Conservation (phyloP, 2,329 filamentous ascomycete genomes). For the Lachnellula occidentalis region DNA sequence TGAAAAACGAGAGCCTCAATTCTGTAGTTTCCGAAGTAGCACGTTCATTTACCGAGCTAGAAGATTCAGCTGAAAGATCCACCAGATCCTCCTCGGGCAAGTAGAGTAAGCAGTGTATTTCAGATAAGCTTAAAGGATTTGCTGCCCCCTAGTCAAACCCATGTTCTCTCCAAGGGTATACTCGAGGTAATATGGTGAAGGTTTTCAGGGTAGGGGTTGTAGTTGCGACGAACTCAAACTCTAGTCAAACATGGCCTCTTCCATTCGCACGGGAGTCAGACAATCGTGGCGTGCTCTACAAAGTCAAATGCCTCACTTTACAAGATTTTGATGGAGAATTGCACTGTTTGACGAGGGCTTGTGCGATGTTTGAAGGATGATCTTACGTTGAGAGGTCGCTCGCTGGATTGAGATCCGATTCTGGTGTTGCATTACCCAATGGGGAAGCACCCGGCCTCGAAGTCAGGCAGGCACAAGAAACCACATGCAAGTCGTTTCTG, state of each 20-base stretch:
- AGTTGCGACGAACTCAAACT: neutral
- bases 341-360: neutral
- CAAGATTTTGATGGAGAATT: neutral
- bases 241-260: constrained; percentile 15
- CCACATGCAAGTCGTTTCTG: no score
- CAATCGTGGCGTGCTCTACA: neutral
- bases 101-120: neutral
- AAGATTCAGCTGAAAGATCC: no score
- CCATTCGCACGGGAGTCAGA: constrained; percentile 1
- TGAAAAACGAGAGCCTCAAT: no score
- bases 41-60: no score
- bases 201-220: constrained; percentile 7
- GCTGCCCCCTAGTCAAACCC: neutral
- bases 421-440: neutral
- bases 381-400: neutral
- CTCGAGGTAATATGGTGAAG: constrained; percentile 4
- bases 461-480: no score
- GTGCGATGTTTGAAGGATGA: neutral
- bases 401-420: neutral
- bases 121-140: neutral
- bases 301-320: neutral
- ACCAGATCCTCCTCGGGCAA: neutral
- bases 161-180: neutral
- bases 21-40: no score
- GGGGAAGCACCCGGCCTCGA: neutral